A percentile compares a stretch with the other conserved stretches of the same genome.
These are phyloP conservation scores for Bocquillonia castaneifolia DNA, from an alignment of 441 rosid species.

Conservation along the genomic window DNA sequence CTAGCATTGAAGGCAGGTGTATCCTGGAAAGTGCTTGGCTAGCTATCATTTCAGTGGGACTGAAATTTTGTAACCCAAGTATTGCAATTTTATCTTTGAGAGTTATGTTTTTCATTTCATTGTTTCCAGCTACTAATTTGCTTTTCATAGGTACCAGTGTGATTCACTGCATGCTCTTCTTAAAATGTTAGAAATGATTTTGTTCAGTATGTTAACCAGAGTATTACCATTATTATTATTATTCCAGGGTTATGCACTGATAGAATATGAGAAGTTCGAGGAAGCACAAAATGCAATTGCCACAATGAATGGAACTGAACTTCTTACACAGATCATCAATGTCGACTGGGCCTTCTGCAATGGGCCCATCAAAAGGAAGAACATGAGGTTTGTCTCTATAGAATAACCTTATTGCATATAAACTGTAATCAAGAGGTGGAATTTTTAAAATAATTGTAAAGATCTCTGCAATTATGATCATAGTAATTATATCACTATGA, in stretches of 20 bases:
- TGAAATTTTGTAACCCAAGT: not conserved
- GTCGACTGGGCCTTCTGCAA: slow-evolving; percentile 97
- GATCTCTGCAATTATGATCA: not conserved
- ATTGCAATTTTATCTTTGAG: not conserved
- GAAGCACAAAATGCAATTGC: slow-evolving; percentile 84
- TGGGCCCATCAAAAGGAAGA: slow-evolving; percentile 75
- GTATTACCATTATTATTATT: too few relatives aligned
- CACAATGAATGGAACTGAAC: slow-evolving; percentile 69
- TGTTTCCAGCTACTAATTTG: not conserved
- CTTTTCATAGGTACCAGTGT: not conserved
- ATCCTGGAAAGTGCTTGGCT: not conserved
- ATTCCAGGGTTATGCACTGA: slow-evolving; percentile 87
- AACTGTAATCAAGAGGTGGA: not conserved
- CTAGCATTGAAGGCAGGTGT: not conserved
- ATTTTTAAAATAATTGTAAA: not conserved
- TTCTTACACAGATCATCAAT: slow-evolving; percentile 58
- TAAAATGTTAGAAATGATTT: not conserved
- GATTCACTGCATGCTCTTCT: not conserved
- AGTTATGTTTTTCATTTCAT: not conserved
- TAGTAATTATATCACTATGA: not conserved
- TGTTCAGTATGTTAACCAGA: slow-evolving; percentile 3
- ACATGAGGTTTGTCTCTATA: slow-evolving; percentile 53
- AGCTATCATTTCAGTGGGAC: not conserved
- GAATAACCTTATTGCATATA: not conserved
- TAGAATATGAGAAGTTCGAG: slow-evolving; percentile 81